Conservation (phyloP, 1,284 basidiomycete species). For the Neonothopanus nambi region DNA sequence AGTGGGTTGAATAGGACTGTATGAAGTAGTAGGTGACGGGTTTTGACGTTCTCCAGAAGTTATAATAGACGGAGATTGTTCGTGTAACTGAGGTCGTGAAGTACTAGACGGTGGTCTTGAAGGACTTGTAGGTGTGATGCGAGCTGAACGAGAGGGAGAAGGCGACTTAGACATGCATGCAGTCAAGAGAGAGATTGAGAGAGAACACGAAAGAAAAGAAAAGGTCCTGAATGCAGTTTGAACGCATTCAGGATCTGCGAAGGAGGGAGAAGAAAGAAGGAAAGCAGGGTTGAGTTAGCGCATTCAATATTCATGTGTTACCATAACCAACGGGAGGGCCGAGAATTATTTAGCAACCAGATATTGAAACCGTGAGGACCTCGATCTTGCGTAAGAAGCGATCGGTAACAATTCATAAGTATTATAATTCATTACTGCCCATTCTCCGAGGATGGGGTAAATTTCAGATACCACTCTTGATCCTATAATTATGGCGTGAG, state of each 20-base stretch:
- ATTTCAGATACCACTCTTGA: not conserved
- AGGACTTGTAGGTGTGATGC: conserved; percentile 33
- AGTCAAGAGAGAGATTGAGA: conserved; percentile 24
- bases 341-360: conserved; percentile 15
- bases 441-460: conserved; percentile 9
- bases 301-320: conserved; percentile 17
- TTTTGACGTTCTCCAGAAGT: conserved; percentile 26
- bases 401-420: conserved; percentile 17
- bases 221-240: conserved; percentile 38
- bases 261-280: conserved; percentile 19
- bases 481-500: not conserved
- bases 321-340: conserved; percentile 16
- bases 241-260: conserved; percentile 39
- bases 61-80: conserved; percentile 16
- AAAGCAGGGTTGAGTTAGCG: conserved; percentile 14
- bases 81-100: conserved; percentile 43
- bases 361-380: conserved; percentile 10
- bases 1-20: conserved; percentile 24
- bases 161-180: conserved; percentile 44
- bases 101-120: conserved; percentile 25
- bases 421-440: conserved; percentile 11
- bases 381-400: conserved; percentile 14
- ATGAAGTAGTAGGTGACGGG: conserved; percentile 33
- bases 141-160: conserved; percentile 29
- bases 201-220: conserved; percentile 29